Base-by-base conservation (phyloP, 2,329 filamentous ascomycete genomes). In the Aspergillus phoenicis region DNA sequence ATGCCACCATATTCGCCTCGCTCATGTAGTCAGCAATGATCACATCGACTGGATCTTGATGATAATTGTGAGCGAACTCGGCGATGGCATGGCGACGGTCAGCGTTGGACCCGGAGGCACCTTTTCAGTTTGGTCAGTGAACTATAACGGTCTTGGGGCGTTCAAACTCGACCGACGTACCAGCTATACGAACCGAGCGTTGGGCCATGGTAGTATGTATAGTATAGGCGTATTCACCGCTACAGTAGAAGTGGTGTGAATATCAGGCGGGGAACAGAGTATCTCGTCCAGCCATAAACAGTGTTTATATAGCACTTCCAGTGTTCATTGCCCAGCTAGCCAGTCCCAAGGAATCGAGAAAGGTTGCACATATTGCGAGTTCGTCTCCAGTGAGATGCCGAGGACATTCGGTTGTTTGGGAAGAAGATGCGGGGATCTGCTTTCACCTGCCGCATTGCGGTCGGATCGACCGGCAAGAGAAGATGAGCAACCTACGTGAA, bases 1-100 rank as follows among this genome's bases (percentile, higher is more conserved):
- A 64, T 8, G 71, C 72, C 22, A 83, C 81, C 76, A 86, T 84
- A 68, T 85, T 86, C 63, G 80, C 78, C 61, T 82, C 80, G 59
- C 77, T 78, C 75, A 82, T 80, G 68, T 79, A 81, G 64, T 82
- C 79, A 4, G 77, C 76, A 54, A 80, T 80, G 49, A 81, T 79
- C 5, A 81, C 77, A 68, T 82, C 79, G 30, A 81, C 72, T 4
- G 80, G 77, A 28, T 83, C 82, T 13, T 74, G 73, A 6, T 75
- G 70, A 52, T 77, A 66, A 57, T 79, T 74, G 22, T 65, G 72
- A 17, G 79, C 79, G 62, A 81, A 78, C 30, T 76, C 72, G 26
- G 75, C 70, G 51, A 81, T 77, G 24, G 77, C 79, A 76, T 80
- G 77, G 49, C 79, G 77, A 20, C 79, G 77, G 67, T 81, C 79